These are phyloP conservation scores for Teratosphaeria zuluensis DNA, from an alignment of 2,329 filamentous ascomycete genomes.

Conservation along the genomic window DNA sequence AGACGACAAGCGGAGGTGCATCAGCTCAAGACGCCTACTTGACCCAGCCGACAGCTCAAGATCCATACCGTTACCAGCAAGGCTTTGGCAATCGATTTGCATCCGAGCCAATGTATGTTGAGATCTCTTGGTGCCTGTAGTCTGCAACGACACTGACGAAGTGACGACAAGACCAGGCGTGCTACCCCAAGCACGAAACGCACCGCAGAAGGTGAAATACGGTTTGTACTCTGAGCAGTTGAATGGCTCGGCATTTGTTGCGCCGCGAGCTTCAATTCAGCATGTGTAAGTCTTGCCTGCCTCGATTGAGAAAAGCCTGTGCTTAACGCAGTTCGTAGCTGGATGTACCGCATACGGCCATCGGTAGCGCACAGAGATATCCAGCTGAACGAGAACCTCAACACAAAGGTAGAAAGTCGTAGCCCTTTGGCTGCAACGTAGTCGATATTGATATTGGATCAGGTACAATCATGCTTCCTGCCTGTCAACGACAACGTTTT, in stretches of 20 bases:
- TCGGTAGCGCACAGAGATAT: constrained; percentile 14
- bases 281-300: constrained; percentile 4
- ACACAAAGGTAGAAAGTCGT: not conserved
- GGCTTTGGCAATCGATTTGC: constrained; percentile 15
- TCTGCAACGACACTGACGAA: not conserved
- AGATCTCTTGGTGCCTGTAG: not conserved
- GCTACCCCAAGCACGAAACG: constrained; percentile 13
- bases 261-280: constrained; percentile 18
- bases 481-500: constrained; percentile 6
- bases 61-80: constrained; percentile 14
- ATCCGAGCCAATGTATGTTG: constrained; percentile 10
- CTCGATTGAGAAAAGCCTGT: not conserved
- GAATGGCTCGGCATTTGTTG: constrained; percentile 21
- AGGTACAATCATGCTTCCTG: constrained; percentile 10
- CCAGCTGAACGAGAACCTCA: not conserved
- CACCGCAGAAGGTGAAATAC: constrained; percentile 27
- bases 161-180: constrained; percentile 6
- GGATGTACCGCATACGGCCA: constrained; percentile 25
- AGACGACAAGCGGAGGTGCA: not conserved
- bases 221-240: constrained; percentile 22
- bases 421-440: not conserved
- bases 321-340: constrained; percentile 2
- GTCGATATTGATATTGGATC: not conserved
- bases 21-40: constrained; percentile 4
- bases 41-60: constrained; percentile 6